phyloP scores from a whole-genome alignment of 495 filamentous ascomycete species.

The Filosporella fistucella region DNA sequence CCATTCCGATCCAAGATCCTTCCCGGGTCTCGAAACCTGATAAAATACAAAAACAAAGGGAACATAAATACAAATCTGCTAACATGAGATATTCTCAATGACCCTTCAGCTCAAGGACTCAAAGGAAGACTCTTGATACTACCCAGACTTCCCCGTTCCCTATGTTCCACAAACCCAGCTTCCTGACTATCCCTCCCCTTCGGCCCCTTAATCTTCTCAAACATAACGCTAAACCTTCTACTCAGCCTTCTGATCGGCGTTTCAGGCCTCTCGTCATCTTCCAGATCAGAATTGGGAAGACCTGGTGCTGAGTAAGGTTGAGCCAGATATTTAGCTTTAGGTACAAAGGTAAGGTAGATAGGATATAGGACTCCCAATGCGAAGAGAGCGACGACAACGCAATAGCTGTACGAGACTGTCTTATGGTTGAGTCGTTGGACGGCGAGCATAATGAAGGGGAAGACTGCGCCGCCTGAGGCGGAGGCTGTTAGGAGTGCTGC shows the following conservation, averaged over 20 bases:
- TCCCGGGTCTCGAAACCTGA: no score
- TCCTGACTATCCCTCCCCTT: conserved; percentile 8
- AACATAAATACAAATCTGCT: no score
- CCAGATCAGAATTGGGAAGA: neutral
- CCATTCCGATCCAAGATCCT: no score
- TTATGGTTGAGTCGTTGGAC: conserved; percentile 34
- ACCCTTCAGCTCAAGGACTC: neutral
- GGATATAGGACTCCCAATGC: conserved; percentile 54
- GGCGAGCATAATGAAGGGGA: conserved; percentile 57
- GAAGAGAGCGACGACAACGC: conserved; percentile 54
- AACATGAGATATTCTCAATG: no score
- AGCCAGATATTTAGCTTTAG: conserved; percentile 52
- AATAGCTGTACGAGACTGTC: conserved; percentile 42
- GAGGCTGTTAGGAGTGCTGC: conserved; percentile 63
- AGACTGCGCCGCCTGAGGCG: conserved; percentile 59
- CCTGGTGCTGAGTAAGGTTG: conserved; percentile 49
- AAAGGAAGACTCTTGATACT: neutral
- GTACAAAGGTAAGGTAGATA: conserved; percentile 51
- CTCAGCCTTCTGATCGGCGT: conserved; percentile 10
- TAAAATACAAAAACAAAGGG: no score
- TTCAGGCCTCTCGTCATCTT: neutral
- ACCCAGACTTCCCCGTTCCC: conserved; percentile 2
- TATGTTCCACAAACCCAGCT: conserved; percentile 14
- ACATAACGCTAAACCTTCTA: conserved; percentile 9
- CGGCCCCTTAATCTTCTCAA: conserved; percentile 6